phyloP scores from a whole-genome alignment of 257 asterid genomes.

The Penstemon barbatus region DNA sequence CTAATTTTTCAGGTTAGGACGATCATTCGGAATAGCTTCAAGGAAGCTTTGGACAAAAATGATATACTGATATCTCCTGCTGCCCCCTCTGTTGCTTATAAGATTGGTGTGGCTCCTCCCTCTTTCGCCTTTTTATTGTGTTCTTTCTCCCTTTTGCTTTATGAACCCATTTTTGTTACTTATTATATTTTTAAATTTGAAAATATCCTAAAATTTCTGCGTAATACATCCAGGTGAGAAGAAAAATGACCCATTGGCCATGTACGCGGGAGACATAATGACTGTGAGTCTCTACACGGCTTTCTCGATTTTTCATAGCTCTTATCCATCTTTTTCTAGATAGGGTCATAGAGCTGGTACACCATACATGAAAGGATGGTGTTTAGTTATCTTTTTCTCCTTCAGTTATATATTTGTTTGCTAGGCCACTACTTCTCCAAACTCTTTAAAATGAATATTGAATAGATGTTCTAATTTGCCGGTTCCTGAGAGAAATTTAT shows the following conservation, averaged over 20 bases:
- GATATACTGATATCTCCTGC: conserved; percentile 97
- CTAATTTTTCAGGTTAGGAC: conserved; percentile 72
- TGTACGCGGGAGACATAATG: conserved; percentile 99
- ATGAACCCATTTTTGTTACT: not conserved
- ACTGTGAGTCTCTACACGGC: conserved; percentile 59
- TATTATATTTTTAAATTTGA: conserved; percentile 16
- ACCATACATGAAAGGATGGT: not conserved
- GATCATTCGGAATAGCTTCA: conserved; percentile 71
- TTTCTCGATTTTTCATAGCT: not conserved
- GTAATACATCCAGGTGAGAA: conserved; percentile 74
- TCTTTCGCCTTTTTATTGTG: conserved; percentile 17
- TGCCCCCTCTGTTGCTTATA: conserved; percentile 91
- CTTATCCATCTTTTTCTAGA: not conserved
- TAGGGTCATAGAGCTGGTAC: too few species aligned
- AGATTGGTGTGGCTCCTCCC: conserved; percentile 53
- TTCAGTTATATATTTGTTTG: not conserved
- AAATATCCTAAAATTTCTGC: conserved; percentile 14
- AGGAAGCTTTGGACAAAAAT: conserved; percentile 66
- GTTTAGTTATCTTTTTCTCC: not conserved
- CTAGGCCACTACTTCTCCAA: not conserved
- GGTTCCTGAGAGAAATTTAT: conserved; percentile 1
- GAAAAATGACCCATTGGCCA: conserved; percentile 96
- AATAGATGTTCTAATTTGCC: not conserved
- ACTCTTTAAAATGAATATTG: not conserved
- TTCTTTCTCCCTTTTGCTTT: not conserved